A percentile compares a stretch with the other conserved stretches of the same genome.
Conservation (phyloP, 1,284 basidiomycete species). For the Puccinia triticina region DNA sequence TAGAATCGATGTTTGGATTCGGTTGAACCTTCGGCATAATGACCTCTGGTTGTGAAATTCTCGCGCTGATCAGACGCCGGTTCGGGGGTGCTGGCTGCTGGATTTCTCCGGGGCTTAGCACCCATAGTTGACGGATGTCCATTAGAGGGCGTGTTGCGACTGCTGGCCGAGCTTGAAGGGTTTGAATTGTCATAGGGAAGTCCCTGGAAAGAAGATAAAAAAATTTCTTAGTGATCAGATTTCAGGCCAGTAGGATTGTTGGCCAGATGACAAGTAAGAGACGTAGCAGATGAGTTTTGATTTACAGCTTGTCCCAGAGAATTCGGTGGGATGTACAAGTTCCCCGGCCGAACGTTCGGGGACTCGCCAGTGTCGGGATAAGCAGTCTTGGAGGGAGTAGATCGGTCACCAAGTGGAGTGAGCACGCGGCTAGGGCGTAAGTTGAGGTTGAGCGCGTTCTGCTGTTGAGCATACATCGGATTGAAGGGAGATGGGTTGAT, state of each 20-base stretch:
- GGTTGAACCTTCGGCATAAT: constrained; percentile 28
- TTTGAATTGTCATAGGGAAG: constrained; percentile 17
- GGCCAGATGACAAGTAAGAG: not conserved
- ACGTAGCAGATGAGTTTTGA: not conserved
- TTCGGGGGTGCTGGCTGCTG: not conserved
- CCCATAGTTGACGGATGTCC: not conserved
- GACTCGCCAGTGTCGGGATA: not conserved
- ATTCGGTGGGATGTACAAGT: constrained; percentile 3
- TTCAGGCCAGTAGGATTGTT: not conserved
- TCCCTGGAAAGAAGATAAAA: constrained; percentile 24
- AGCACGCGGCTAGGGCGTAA: not conserved
- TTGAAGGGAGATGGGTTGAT: constrained; percentile 12
- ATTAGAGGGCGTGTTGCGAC: not conserved
- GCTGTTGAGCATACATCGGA: constrained; percentile 23
- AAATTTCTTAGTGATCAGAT: not conserved
- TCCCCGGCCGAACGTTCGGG: not conserved
- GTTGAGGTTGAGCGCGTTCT: not conserved
- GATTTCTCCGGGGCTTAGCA: not conserved
- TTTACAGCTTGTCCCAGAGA: constrained; percentile 2
- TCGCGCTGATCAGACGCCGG: not conserved
- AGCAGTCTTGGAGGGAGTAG: not conserved
- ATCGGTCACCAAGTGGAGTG: constrained; percentile 8
- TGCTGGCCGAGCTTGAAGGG: not conserved
- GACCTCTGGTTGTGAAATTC: not conserved
- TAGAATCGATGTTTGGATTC: constrained; percentile 37